Evolutionary conservation across 2,329 filamentous ascomycete species (phyloP).

Genomic region (Exserohilum rostratum): DNA sequence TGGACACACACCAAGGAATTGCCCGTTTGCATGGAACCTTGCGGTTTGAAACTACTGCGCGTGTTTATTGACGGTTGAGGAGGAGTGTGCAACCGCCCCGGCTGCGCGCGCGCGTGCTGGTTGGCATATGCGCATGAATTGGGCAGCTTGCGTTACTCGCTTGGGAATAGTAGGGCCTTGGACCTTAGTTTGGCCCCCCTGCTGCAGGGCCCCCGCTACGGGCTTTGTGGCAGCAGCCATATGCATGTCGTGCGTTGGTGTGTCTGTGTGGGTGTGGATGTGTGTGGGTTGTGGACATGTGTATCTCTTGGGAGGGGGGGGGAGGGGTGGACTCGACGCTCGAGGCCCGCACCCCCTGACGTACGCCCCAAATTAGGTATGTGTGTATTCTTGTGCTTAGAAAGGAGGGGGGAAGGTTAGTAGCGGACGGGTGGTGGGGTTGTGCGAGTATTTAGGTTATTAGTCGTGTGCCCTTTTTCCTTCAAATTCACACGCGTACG

Average conservation of each 20-base stretch:
- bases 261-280: background rate
- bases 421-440: background rate
- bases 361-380: background rate
- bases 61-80: constrained; percentile 14
- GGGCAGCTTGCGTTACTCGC: background rate
- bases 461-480: background rate
- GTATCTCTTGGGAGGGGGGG: background rate
- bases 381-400: background rate
- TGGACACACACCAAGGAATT: too few relatives aligned
- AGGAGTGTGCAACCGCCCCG: background rate
- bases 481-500: too few relatives aligned
- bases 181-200: background rate
- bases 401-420: background rate
- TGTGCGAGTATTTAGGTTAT: background rate
- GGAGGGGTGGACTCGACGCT: background rate
- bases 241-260: background rate
- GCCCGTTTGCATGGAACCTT: constrained; percentile 11
- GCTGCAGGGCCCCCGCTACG: background rate
- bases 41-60: constrained; percentile 15
- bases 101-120: background rate
- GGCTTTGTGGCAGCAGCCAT: background rate
- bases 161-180: background rate
- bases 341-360: background rate
- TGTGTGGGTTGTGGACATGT: background rate
- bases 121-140: background rate